Conservation (phyloP, 345 rosid genomes). For the Capsella bursapastoris region DNA sequence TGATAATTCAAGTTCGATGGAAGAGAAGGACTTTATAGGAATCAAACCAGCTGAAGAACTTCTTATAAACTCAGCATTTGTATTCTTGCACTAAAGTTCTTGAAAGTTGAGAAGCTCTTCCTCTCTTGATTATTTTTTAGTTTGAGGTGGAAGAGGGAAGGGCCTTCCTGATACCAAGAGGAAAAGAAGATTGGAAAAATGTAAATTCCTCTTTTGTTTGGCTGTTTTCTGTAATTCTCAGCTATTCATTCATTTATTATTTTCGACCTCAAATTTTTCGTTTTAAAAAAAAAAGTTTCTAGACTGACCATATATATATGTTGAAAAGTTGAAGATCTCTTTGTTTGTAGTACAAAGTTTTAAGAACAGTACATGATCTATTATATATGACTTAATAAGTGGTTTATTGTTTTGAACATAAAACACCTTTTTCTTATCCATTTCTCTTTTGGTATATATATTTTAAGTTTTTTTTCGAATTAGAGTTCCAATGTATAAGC, state of each 20-base stretch:
- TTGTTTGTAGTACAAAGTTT: slow-evolving; percentile 40
- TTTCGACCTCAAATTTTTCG: slow-evolving; percentile 36
- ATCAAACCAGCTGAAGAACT: slow-evolving; percentile 90
- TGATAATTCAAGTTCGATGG: slow-evolving; percentile 79
- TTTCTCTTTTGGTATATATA: background rate
- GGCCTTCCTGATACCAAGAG: slow-evolving; percentile 22
- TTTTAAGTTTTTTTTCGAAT: background rate
- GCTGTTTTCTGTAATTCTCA: slow-evolving; percentile 29
- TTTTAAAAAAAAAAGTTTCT: background rate
- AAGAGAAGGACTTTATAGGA: slow-evolving; percentile 88
- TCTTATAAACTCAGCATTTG: slow-evolving; percentile 77
- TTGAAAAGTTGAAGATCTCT: slow-evolving; percentile 23
- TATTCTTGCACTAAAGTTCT: slow-evolving; percentile 70
- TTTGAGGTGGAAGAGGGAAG: slow-evolving; percentile 24
- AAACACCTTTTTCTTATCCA: background rate
- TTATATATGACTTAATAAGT: background rate
- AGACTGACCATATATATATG: slow-evolving; percentile 15
- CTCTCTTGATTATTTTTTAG: slow-evolving; percentile 13
- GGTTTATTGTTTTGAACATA: background rate
- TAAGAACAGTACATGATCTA: background rate
- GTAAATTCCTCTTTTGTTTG: slow-evolving; percentile 40
- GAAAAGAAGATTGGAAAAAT: slow-evolving; percentile 38
- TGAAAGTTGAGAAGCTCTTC: slow-evolving; percentile 40
- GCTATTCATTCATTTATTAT: slow-evolving; percentile 44
- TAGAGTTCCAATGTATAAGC: background rate